Evolutionary conservation across 1,139 yeast genomes (phyloP), one percentile per base, ranked within the genome.

Genomic region (Magnusiomyces fungicola): DNA sequence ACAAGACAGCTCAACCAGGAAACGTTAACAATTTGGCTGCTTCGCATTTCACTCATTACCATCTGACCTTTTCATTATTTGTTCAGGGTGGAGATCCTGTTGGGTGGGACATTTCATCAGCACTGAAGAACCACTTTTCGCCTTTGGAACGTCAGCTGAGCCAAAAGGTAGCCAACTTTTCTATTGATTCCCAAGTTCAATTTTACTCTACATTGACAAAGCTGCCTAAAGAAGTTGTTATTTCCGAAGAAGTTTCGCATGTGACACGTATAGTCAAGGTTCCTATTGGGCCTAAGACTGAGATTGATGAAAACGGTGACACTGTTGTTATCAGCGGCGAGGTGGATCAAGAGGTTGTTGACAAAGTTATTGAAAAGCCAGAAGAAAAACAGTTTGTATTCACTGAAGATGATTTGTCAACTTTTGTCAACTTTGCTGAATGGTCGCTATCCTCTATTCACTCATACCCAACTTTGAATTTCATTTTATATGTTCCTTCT

Each of bases 141-240:
- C 78, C 80, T 3, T 70, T 80, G 39, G 61, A 76, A 39, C 54
- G 61, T 16, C 60, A 68, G 18, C 60, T 73, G 45, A 64, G 82
- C 46, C 61, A 69, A 1, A 76, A 77, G 33, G 74, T 79, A 54
- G 77, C 89, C 34, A 81, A 84, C 56, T 80, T 90, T 61, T 76
- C 92, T 1, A 72, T 90, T 21, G 92, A 86, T 56, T 75, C 95
- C 1, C 95, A 88, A 62, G 75, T 86, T 42, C 86, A 83, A 55
- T 83, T 83, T 64, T 87, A 80, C 61, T 77, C 84, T 2, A 64
- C 68, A 38, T 65, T 77, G 22, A 61, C 61, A 23, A 58, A 60
- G 24, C 60, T 61, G 3, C 69, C 71, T 10, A 32, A 19, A 16
- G 21, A 42, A 7, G 40, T 43, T 4, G 47, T 43, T 27, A 47